A percentile compares a stretch with the other conserved stretches of the same genome.
phyloP scores from a whole-genome alignment of 179 eudicot genomes.

The Beta corolliflora region DNA sequence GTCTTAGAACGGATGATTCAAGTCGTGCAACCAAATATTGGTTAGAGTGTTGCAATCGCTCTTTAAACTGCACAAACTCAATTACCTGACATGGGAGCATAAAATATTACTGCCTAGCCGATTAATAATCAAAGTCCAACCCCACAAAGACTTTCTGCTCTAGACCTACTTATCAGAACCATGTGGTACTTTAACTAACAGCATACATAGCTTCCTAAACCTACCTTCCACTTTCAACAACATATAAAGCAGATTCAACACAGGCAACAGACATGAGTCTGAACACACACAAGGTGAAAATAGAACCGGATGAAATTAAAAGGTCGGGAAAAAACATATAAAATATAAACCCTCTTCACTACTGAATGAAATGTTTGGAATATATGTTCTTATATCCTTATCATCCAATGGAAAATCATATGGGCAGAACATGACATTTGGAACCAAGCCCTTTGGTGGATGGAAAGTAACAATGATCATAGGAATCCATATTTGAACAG shows the following conservation, averaged over 20 bases:
- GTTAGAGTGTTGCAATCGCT: constrained; percentile 72
- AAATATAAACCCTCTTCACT: constrained; percentile 41
- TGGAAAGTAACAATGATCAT: constrained; percentile 28
- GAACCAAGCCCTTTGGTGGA: constrained; percentile 59
- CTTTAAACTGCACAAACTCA: constrained; percentile 94
- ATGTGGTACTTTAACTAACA: background rate
- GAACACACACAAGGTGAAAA: background rate
- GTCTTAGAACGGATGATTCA: constrained; percentile 72
- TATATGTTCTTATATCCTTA: constrained; percentile 67
- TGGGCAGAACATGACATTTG: constrained; percentile 94
- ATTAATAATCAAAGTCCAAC: background rate
- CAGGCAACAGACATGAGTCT: background rate
- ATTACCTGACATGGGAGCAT: constrained; percentile 56
- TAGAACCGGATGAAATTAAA: background rate
- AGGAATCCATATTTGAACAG: background rate
- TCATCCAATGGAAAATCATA: constrained; percentile 80
- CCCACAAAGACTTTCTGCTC: background rate
- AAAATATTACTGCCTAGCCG: constrained; percentile 9
- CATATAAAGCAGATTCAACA: background rate
- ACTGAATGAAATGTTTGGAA: constrained; percentile 76
- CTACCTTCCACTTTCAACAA: background rate
- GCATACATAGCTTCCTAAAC: background rate
- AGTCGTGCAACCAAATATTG: constrained; percentile 80
- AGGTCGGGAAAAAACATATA: background rate
- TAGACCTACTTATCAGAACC: constrained; percentile 2